Percentiles rank a stretch among this genome's conserved stretches.
phyloP scores from a whole-genome alignment of 2,329 filamentous ascomycete species.

The Colletotrichum brevisporum region DNA sequence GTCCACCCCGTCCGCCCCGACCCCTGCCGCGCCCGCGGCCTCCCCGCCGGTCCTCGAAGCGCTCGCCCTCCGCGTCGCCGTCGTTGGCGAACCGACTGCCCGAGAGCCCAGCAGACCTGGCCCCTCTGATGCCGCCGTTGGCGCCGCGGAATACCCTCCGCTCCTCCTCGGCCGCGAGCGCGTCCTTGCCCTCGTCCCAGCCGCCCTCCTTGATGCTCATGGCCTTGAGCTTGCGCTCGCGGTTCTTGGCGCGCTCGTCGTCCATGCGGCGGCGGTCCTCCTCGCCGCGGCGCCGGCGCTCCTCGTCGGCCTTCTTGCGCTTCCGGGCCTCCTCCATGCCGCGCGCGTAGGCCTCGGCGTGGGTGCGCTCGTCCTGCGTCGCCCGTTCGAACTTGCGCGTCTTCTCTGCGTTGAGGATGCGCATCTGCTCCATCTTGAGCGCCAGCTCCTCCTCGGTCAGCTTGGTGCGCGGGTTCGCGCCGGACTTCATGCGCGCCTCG shows the following conservation, averaged over 20 bases:
- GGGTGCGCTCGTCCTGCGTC: conserved; percentile 69
- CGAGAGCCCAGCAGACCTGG: conserved; percentile 53
- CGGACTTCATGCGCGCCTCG: conserved; percentile 64
- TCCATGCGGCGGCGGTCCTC: conserved; percentile 67
- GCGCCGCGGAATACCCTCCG: conserved; percentile 58
- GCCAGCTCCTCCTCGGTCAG: conserved; percentile 72
- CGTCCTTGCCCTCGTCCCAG: conserved; percentile 73
- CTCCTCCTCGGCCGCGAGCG: conserved; percentile 57
- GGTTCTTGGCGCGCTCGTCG: conserved; percentile 72
- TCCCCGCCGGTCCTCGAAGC: conserved; percentile 31
- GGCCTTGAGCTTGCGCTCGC: conserved; percentile 73
- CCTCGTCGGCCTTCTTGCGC: conserved; percentile 66
- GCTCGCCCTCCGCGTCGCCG: conserved; percentile 44
- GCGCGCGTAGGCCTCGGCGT: conserved; percentile 67
- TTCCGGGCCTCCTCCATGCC: conserved; percentile 69
- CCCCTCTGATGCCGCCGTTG: conserved; percentile 57
- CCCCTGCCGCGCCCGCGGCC: conserved; percentile 44
- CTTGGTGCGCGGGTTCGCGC: conserved; percentile 72
- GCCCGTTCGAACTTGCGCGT: conserved; percentile 71
- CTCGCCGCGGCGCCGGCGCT: conserved; percentile 65
- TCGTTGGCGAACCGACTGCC: conserved; percentile 60
- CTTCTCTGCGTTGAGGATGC: conserved; percentile 70
- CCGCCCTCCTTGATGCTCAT: conserved; percentile 67
- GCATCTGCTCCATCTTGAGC: conserved; percentile 73
- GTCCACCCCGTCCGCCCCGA: conserved; percentile 46